phyloP scores from a whole-genome alignment of 2,329 filamentous ascomycete species.

The Cercospora sp. region DNA sequence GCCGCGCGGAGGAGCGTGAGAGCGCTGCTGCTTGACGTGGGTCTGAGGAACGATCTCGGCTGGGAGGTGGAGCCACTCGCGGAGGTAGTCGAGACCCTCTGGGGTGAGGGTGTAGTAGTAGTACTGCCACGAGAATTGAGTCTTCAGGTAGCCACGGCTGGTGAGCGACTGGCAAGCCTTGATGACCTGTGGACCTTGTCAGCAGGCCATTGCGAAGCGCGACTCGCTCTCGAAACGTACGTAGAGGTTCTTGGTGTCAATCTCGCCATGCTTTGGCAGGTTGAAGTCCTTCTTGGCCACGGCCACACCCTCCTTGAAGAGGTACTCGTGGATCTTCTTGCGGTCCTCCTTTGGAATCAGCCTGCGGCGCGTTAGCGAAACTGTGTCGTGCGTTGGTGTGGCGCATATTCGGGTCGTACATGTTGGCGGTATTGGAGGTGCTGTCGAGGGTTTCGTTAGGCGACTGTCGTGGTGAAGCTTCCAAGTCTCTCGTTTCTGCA shows the following conservation, averaged over 20 bases:
- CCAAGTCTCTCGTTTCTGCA: not conserved
- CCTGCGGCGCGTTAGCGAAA: slow-evolving; percentile 51
- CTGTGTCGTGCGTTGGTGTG: not conserved
- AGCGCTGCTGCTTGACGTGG: slow-evolving; percentile 99
- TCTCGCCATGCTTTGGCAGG: slow-evolving; percentile 94
- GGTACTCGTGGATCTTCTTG: slow-evolving; percentile 99
- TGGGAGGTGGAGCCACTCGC: slow-evolving; percentile 99
- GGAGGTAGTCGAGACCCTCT: slow-evolving; percentile 99
- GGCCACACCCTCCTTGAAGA: slow-evolving; percentile 83
- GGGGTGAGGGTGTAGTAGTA: slow-evolving; percentile 99
- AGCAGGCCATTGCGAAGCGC: not conserved
- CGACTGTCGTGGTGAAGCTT: slow-evolving; percentile 13
- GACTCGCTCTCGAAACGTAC: slow-evolving; percentile 46
- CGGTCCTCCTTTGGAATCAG: slow-evolving; percentile 99
- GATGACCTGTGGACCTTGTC: slow-evolving; percentile 62
- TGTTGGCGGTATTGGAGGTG: slow-evolving; percentile 45
- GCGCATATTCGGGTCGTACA: slow-evolving; percentile 33
- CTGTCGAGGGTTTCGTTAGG: slow-evolving; percentile 14
- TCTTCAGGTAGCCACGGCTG: slow-evolving; percentile 99
- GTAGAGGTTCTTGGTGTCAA: slow-evolving; percentile 99
- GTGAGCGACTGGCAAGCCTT: slow-evolving; percentile 98
- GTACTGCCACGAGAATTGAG: slow-evolving; percentile 99
- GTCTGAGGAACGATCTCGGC: slow-evolving; percentile 99
- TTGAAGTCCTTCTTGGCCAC: slow-evolving; percentile 99
- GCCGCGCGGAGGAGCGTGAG: slow-evolving; percentile 94